Percentiles rank a stretch among this genome's conserved stretches.
Evolutionary conservation across 2,329 filamentous ascomycete species (phyloP).

Genomic region (Massarina eburnea): DNA sequence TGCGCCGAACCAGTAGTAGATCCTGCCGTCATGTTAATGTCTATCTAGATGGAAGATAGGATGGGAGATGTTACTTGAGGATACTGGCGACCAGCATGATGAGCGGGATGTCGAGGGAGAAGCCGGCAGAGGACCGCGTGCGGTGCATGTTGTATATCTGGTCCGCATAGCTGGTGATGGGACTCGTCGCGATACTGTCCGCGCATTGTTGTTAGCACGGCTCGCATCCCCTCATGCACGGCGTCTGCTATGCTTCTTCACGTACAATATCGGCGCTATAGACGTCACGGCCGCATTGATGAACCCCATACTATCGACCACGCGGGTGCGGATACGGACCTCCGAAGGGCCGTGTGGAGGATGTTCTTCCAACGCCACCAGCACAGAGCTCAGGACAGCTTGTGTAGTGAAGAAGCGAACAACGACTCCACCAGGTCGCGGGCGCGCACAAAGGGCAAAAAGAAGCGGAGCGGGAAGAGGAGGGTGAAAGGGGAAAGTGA

Average conservation of each 20-base stretch:
- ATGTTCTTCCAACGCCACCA: too few relatives aligned
- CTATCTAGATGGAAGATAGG: not conserved
- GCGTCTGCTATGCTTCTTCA: not conserved
- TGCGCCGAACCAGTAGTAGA: slow-evolving; percentile 68
- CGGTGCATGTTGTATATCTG: slow-evolving; percentile 67
- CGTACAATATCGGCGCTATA: slow-evolving; percentile 44
- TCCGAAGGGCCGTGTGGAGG: not conserved
- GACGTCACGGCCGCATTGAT: slow-evolving; percentile 37
- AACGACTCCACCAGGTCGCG: too few relatives aligned
- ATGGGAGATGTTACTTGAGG: slow-evolving; percentile 53
- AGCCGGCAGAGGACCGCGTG: slow-evolving; percentile 61
- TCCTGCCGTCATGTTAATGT: slow-evolving; percentile 38
- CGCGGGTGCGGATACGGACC: slow-evolving; percentile 4
- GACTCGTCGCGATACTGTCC: slow-evolving; percentile 60
- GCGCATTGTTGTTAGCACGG: slow-evolving; percentile 11
- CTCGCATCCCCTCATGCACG: not conserved
- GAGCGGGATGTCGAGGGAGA: slow-evolving; percentile 67
- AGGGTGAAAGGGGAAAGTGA: not conserved
- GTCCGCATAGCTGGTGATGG: slow-evolving; percentile 66
- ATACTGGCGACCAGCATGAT: slow-evolving; percentile 69
- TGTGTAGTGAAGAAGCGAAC: too few relatives aligned
- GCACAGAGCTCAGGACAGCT: too few relatives aligned
- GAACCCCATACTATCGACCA: slow-evolving; percentile 38
- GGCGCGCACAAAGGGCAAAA: not conserved
- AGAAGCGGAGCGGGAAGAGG: not conserved